A percentile compares a stretch with the other conserved stretches of the same genome.
These are phyloP conservation scores for Globisporangium canariense DNA, from an alignment of 352 stramenopile genomes.

Conservation along the genomic window DNA sequence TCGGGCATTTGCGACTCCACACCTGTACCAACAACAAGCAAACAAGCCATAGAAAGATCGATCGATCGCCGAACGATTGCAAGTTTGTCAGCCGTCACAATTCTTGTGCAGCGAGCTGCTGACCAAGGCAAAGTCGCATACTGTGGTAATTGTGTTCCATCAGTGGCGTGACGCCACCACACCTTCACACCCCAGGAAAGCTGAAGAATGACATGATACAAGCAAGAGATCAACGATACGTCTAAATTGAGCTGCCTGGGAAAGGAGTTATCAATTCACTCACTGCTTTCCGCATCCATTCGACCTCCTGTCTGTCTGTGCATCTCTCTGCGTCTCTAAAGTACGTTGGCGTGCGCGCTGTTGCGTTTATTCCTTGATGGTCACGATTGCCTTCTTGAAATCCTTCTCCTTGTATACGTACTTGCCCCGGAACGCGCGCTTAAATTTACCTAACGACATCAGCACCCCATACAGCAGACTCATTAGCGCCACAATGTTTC, in stretches of 20 bases:
- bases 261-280: neutral
- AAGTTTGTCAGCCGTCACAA: too few relatives aligned
- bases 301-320: neutral
- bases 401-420: conserved; percentile 92
- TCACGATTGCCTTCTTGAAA: conserved; percentile 92
- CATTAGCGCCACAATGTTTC: neutral
- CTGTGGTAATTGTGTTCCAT: too few relatives aligned
- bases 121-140: too few relatives aligned
- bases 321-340: conserved; percentile 12
- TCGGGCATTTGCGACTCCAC: too few relatives aligned
- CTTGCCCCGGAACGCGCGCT: conserved; percentile 79
- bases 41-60: too few relatives aligned
- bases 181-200: too few relatives aligned
- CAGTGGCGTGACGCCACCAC: too few relatives aligned
- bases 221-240: conserved; percentile 1
- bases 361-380: conserved; percentile 64
- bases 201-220: neutral
- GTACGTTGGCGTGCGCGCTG: neutral
- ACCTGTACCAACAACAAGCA: too few relatives aligned
- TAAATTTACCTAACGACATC: conserved; percentile 78
- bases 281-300: neutral
- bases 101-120: too few relatives aligned
- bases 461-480: too few relatives aligned
- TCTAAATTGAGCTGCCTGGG: conserved; percentile 1
- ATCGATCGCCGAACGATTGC: too few relatives aligned